phyloP scores from a whole-genome alignment of 2,329 filamentous ascomycete species.

The Elsinoe perseae region DNA sequence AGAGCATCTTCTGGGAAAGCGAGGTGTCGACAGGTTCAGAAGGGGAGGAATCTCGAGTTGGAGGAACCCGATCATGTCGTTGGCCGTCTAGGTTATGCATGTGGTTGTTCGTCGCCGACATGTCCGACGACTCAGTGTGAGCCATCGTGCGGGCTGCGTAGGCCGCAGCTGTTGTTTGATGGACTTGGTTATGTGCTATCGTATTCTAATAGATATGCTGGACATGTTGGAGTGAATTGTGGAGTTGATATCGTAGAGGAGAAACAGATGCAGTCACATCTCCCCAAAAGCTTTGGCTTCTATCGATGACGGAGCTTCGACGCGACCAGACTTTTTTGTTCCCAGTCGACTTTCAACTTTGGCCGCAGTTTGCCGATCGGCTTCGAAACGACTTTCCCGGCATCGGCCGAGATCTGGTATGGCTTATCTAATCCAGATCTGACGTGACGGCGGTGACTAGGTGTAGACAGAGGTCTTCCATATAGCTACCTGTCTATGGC shows the following conservation, averaged over 20 bases:
- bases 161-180: background rate
- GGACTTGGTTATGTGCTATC: slow-evolving; percentile 5
- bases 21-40: slow-evolving; percentile 55
- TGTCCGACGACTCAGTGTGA: slow-evolving; percentile 13
- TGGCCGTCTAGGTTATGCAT: slow-evolving; percentile 27
- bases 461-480: background rate
- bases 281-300: background rate
- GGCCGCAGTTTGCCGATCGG: slow-evolving; percentile 3
- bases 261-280: slow-evolving; percentile 8
- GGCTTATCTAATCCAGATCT: slow-evolving; percentile 4
- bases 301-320: slow-evolving; percentile 15
- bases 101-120: slow-evolving; percentile 13
- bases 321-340: slow-evolving; percentile 13
- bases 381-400: background rate
- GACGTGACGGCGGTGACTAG: background rate
- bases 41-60: background rate
- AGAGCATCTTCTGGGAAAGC: slow-evolving; percentile 84
- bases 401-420: slow-evolving; percentile 12
- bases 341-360: background rate
- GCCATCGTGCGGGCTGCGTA: slow-evolving; percentile 15
- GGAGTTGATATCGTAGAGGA: background rate
- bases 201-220: background rate
- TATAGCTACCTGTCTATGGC: background rate
- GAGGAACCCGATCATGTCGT: slow-evolving; percentile 32
- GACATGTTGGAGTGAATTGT: slow-evolving; percentile 3